Percentiles rank a stretch among this genome's conserved stretches.
Evolutionary conservation across 2,329 filamentous ascomycete genomes (phyloP).

Genomic region (Curvularia sp.): DNA sequence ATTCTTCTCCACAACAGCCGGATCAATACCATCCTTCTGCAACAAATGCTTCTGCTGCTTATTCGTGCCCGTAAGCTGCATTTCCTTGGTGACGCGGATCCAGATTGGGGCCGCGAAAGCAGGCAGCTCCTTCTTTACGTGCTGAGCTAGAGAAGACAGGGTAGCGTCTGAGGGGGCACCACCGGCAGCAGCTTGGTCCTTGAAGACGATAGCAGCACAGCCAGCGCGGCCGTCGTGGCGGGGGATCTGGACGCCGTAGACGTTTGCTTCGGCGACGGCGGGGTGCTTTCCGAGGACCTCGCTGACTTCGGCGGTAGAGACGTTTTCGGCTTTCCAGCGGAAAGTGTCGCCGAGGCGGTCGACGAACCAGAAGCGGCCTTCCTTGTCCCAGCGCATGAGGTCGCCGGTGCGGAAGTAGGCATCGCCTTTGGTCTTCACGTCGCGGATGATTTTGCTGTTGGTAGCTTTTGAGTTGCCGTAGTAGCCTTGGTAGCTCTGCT

Average conservation of each 20-base stretch:
- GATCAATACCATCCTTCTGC: conserved; percentile 53
- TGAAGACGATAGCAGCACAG: conserved; percentile 53
- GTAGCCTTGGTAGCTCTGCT: conserved; percentile 67
- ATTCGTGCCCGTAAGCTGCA: conserved; percentile 56
- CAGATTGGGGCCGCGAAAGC: conserved; percentile 56
- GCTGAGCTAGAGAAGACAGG: conserved; percentile 40
- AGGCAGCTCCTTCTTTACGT: conserved; percentile 50
- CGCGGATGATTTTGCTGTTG: conserved; percentile 41
- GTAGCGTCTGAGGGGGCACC: conserved; percentile 18
- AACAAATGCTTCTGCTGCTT: conserved; percentile 56
- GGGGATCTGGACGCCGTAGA: conserved; percentile 56
- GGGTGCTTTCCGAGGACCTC: conserved; percentile 51
- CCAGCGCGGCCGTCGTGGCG: conserved; percentile 55
- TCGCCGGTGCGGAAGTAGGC: conserved; percentile 50
- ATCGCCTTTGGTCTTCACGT: conserved; percentile 47
- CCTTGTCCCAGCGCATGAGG: conserved; percentile 40
- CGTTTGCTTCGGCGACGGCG: conserved; percentile 52
- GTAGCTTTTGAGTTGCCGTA: conserved; percentile 55
- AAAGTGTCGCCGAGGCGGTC: conserved; percentile 52
- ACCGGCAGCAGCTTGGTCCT: conserved; percentile 7
- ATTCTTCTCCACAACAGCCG: conserved; percentile 42
- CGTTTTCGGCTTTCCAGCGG: conserved; percentile 56
- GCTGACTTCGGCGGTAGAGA: conserved; percentile 54
- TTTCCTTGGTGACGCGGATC: conserved; percentile 48
- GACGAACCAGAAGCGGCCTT: conserved; percentile 48